phyloP scores from a whole-genome alignment of 2,329 filamentous ascomycete species.

The Aspergillus fijiensis region DNA sequence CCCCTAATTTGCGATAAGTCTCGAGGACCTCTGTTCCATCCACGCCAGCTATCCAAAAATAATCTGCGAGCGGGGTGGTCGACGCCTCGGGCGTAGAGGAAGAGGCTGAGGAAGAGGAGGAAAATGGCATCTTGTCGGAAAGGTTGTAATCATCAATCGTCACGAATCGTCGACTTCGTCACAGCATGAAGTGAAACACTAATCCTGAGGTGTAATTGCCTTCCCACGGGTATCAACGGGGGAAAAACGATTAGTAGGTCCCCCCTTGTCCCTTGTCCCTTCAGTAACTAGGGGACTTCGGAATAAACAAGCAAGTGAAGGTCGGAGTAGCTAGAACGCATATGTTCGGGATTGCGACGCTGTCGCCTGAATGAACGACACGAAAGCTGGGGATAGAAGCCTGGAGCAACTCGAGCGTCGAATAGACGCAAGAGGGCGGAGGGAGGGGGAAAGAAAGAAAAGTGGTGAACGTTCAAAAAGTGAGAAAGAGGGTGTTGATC shows the following conservation, averaged over 20 bases:
- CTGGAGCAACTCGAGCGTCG: not conserved
- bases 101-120: conserved; percentile 23
- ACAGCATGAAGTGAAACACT: conserved; percentile 20
- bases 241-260: not conserved
- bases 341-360: conserved; percentile 24
- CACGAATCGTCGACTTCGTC: conserved; percentile 26
- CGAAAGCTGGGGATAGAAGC: conserved; percentile 4
- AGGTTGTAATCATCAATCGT: conserved; percentile 26
- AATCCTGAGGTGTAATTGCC: conserved; percentile 10
- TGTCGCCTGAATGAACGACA: conserved; percentile 15
- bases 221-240: conserved; percentile 15
- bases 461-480: not conserved
- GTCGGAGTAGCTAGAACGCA: conserved; percentile 20
- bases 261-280: not conserved
- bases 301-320: conserved; percentile 11
- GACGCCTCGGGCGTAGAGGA: conserved; percentile 40
- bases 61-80: conserved; percentile 61
- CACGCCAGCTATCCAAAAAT: conserved; percentile 62
- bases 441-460: conserved; percentile 4
- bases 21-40: conserved; percentile 49
- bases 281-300: conserved; percentile 19
- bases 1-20: conserved; percentile 43
- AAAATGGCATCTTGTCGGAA: conserved; percentile 32
- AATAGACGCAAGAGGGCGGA: conserved; percentile 1
- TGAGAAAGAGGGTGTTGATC: conserved; percentile 5